Evolutionary conservation across 2,329 filamentous ascomycete species (phyloP).

Genomic region (Scedosporium apiospermum): DNA sequence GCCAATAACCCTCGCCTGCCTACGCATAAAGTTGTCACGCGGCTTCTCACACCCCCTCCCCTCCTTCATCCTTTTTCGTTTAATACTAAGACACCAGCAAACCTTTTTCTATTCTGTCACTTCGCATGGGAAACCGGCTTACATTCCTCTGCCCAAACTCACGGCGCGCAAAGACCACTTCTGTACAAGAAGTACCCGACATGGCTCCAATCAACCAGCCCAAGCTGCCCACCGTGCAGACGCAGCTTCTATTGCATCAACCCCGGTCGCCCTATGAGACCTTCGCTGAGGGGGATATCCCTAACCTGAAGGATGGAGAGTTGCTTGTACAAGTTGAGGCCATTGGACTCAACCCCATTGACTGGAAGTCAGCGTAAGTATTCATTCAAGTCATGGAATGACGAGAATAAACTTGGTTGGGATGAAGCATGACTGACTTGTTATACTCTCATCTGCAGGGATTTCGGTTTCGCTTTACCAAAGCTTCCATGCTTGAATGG

Average conservation of each 20-base stretch:
- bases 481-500: conserved; percentile 59
- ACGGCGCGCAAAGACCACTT: background rate
- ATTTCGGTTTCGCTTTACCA: conserved; percentile 62
- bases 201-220: conserved; percentile 4
- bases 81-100: background rate
- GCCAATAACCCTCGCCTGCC: no score
- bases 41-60: no score
- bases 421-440: background rate
- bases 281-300: background rate
- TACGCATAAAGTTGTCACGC: no score
- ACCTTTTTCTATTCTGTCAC: background rate
- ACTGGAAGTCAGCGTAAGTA: conserved; percentile 62
- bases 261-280: conserved; percentile 5
- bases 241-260: conserved; percentile 4
- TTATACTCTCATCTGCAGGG: conserved; percentile 29
- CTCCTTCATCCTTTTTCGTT: no score
- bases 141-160: background rate
- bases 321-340: conserved; percentile 20
- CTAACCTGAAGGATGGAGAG: background rate
- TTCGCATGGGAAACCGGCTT: background rate
- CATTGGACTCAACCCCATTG: conserved; percentile 68
- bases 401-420: background rate
- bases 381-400: background rate
- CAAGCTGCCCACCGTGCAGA: conserved; percentile 5
- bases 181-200: background rate